Evolutionary conservation across 2,329 filamentous ascomycete species (phyloP), one percentile per base, ranked within the genome.

Genomic region (Fusarium lateritium): DNA sequence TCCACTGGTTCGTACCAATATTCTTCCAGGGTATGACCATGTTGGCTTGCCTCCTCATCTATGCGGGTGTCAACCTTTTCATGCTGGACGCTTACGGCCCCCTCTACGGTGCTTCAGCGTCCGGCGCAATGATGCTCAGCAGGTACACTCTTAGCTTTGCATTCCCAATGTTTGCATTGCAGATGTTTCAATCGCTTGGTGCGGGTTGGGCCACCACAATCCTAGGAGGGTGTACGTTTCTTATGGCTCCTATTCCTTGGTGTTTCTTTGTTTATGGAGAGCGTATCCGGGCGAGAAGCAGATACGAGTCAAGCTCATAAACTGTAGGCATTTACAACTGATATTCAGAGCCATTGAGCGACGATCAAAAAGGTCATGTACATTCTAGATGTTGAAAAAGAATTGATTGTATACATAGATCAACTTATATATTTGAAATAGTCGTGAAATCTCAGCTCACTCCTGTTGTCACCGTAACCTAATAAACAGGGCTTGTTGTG

Each of bases 241-340:
- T 68, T 1, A 68, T 68, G 65, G 65, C 65, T 2, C 65, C 65
- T 26, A 68, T 68, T n/a, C 65, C 65, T 0, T 68, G 65, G 65
- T 68, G 65, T 2, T 69, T 68, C 5, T 69, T 59, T 47, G 43
- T 46, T 4, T 69, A 46, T 45, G 65, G 65, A 0, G 28, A 53
- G 6, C n/a, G 11, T 1, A 51, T 68, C 1, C 17, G 65, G 2
- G 62, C 36, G 2, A 56, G 65, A 10, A 68, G 65, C 15, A 65
- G 53, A n/a, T 68, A 68, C 21, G 65, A 68, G 11, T 50, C 60
- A 1, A 68, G 65, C 8, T 22, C 22, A 2, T 68, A 10, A 31
- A 10, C 10, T 31, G 28, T 13, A 31, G 10, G 28, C 13, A 13
- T 13, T 31, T 10, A 31, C 28, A 13, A 13, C 1, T 13, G 28